phyloP scores from a whole-genome alignment of 2,329 filamentous ascomycete species.

The Calonectria multiphialidica region DNA sequence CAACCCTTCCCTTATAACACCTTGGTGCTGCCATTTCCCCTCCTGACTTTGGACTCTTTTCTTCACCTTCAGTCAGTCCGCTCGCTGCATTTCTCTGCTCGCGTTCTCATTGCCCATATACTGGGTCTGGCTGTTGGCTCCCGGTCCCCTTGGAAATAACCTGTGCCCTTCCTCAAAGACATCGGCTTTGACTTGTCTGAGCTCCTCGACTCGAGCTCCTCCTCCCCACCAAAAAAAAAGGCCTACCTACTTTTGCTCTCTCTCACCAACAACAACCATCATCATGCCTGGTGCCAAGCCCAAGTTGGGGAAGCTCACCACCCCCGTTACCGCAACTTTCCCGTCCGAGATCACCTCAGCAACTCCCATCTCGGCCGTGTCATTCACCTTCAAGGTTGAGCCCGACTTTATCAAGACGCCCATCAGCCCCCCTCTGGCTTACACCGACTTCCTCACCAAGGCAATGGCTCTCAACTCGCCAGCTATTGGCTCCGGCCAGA shows the following conservation, averaged over 20 bases:
- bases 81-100: constrained; percentile 41
- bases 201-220: constrained; percentile 28
- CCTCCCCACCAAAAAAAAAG: constrained; percentile 8
- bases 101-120: constrained; percentile 31
- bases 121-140: constrained; percentile 40
- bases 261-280: constrained; percentile 32
- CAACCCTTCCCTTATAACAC: constrained; percentile 44
- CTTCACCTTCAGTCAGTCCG: constrained; percentile 42
- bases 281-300: constrained; percentile 67
- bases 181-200: constrained; percentile 15
- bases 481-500: constrained; percentile 64
- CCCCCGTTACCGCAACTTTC: constrained; percentile 72
- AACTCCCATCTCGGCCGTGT: constrained; percentile 72
- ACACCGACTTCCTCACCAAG: constrained; percentile 89
- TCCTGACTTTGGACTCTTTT: constrained; percentile 31
- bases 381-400: constrained; percentile 54
- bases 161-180: constrained; percentile 12
- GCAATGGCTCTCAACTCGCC: constrained; percentile 82
- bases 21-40: constrained; percentile 40
- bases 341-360: constrained; percentile 71
- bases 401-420: constrained; percentile 82
- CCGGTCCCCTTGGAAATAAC: constrained; percentile 30
- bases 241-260: background rate
- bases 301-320: constrained; percentile 72
- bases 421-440: constrained; percentile 90